Percentiles rank a stretch among this genome's conserved stretches.
Conservation (phyloP, 345 rosid species). For the Eucalyptus marginata region DNA sequence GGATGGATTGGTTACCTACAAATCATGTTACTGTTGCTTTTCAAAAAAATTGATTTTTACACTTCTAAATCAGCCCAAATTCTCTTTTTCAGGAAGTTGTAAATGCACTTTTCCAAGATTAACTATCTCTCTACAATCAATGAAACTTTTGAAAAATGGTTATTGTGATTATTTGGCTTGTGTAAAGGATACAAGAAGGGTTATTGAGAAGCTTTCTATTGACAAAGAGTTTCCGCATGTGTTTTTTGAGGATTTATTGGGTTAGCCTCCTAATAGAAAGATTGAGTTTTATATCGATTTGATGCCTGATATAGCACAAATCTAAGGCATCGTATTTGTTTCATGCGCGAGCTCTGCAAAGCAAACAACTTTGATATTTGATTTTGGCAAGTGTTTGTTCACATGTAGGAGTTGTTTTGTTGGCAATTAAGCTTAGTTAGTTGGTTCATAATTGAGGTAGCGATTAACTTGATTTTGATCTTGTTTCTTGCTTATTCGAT, state of each 20-base stretch:
- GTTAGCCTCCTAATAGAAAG: background rate
- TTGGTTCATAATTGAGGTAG: no score
- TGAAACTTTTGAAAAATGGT: background rate
- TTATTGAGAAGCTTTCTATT: background rate
- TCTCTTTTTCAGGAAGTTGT: background rate
- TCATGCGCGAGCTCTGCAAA: no score
- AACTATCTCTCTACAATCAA: background rate
- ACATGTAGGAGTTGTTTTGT: no score
- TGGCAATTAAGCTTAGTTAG: no score
- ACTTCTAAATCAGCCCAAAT: no score
- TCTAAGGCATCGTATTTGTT: background rate
- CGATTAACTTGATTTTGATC: no score
- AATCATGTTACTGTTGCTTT: no score
- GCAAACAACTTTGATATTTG: no score
- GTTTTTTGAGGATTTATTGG: background rate
- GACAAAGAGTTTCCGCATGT: background rate
- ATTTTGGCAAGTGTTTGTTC: no score
- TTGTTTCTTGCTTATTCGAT: no score
- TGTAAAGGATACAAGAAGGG: background rate
- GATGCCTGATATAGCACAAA: background rate
- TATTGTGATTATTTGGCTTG: background rate
- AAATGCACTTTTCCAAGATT: background rate
- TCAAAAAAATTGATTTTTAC: background rate
- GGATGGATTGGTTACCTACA: background rate
- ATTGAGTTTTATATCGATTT: background rate